A percentile compares a stretch with the other conserved stretches of the same genome.
Evolutionary conservation across 257 asterid species (phyloP).

Genomic region (Solanum ossicruentum): DNA sequence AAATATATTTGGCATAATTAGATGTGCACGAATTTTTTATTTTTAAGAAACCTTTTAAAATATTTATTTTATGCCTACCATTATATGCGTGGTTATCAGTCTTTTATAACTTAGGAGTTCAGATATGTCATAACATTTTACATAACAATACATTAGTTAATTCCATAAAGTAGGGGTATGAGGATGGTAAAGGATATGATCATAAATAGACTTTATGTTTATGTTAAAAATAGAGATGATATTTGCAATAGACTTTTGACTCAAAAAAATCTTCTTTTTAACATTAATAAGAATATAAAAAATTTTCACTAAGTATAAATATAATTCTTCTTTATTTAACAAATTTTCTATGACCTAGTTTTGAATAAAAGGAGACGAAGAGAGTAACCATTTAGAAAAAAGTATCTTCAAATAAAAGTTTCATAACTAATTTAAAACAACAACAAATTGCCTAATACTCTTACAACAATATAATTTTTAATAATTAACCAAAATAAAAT

Average conservation of each 20-base stretch:
- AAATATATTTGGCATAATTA: not conserved
- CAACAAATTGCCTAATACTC: not conserved
- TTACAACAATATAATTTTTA: not conserved
- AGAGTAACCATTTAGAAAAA: not conserved
- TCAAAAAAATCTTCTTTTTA: no score
- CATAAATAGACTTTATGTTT: no score
- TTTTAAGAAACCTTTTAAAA: not conserved
- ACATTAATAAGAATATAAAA: not conserved
- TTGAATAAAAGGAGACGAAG: not conserved
- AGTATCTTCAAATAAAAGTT: not conserved
- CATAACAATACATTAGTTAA: not conserved
- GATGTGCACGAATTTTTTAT: not conserved
- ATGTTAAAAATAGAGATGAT: no score
- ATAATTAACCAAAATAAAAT: not conserved
- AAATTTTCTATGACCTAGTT: not conserved
- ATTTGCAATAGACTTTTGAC: no score
- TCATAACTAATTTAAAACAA: not conserved
- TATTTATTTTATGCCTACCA: not conserved
- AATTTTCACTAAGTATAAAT: not conserved
- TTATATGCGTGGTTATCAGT: not conserved
- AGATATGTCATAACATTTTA: not conserved
- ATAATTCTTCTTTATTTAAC: not conserved
- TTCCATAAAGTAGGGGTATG: no score
- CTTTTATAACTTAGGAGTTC: not conserved
- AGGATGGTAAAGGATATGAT: no score